Conservation (phyloP, 2,329 filamentous ascomycete genomes). For the Exophiala aquamarina region DNA sequence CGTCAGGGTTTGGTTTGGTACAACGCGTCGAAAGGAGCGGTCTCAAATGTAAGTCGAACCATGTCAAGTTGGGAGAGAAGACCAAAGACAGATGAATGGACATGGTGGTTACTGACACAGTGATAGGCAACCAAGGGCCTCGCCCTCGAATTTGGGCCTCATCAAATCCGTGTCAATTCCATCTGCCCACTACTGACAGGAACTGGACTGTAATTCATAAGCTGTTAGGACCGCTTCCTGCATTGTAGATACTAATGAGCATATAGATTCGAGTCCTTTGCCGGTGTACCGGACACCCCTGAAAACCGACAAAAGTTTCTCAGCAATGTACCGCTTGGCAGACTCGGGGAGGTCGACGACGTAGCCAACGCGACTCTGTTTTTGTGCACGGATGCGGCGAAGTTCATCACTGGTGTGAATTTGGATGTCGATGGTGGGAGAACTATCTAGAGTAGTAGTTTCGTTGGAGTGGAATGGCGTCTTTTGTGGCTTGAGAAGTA, state of each 20-base stretch:
- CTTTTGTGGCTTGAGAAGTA: no score
- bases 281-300: constrained; percentile 42
- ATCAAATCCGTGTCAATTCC: constrained; percentile 70
- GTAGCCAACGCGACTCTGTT: constrained; percentile 70
- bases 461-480: no score
- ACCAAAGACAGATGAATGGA: no score
- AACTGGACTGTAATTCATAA: constrained; percentile 66
- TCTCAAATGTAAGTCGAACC: constrained; percentile 56
- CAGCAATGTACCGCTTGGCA: constrained; percentile 44
- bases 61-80: no score
- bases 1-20: constrained; percentile 14
- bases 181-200: constrained; percentile 67
- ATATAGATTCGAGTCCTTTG: no score
- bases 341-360: constrained; percentile 51
- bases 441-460: no score
- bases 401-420: constrained; percentile 55
- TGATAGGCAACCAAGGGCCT: constrained; percentile 66
- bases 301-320: constrained; percentile 45
- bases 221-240: no score
- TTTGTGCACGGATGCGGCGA: constrained; percentile 68
- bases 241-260: no score
- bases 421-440: constrained; percentile 16
- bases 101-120: no score
- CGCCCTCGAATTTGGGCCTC: constrained; percentile 69
- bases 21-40: constrained; percentile 66